Percentiles rank a stretch among this genome's conserved stretches.
These are phyloP conservation scores for Candida schatavii DNA, from an alignment of 805 yeast genomes.

Conservation along the genomic window DNA sequence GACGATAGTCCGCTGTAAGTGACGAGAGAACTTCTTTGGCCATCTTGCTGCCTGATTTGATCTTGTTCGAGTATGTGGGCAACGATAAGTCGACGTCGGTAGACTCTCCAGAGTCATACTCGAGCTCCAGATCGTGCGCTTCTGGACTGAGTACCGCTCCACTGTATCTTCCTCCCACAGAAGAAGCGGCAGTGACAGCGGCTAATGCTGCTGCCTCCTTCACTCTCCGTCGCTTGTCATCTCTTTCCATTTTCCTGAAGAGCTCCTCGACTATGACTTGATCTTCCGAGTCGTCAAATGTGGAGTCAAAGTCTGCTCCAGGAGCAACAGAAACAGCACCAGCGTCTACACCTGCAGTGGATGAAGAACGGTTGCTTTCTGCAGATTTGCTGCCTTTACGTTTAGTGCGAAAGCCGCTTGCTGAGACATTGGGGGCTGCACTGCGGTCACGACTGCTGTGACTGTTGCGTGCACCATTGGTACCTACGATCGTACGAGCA, in stretches of 20 bases:
- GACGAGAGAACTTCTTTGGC: conserved; percentile 92
- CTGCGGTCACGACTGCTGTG: too few relatives aligned
- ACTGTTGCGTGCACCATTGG: conserved; percentile 8
- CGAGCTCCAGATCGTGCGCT: conserved; percentile 22
- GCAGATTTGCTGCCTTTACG: too few relatives aligned
- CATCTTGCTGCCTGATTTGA: conserved; percentile 63
- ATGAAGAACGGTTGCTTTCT: too few relatives aligned
- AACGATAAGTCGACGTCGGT: conserved; percentile 90
- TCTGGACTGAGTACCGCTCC: conserved; percentile 13
- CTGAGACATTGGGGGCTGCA: too few relatives aligned
- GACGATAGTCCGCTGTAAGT: conserved; percentile 78
- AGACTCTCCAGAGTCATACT: conserved; percentile 72
- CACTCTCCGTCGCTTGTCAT: conserved; percentile 6
- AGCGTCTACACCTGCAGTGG: not conserved
- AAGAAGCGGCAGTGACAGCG: conserved; percentile 1
- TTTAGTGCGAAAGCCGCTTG: too few relatives aligned
- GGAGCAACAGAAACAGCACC: conserved; percentile 11
- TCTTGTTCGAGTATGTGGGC: conserved; percentile 62
- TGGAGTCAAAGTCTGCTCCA: conserved; percentile 8
- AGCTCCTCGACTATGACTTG: conserved; percentile 19
- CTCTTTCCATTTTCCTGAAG: conserved; percentile 23
- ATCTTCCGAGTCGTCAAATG: conserved; percentile 20
- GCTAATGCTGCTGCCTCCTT: conserved; percentile 3
- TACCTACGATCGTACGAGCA: too few relatives aligned
- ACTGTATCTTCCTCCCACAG: not conserved